A percentile compares a stretch with the other conserved stretches of the same genome.
Conservation (phyloP, 2,329 filamentous ascomycete species). For the Colletotrichum acutatum region DNA sequence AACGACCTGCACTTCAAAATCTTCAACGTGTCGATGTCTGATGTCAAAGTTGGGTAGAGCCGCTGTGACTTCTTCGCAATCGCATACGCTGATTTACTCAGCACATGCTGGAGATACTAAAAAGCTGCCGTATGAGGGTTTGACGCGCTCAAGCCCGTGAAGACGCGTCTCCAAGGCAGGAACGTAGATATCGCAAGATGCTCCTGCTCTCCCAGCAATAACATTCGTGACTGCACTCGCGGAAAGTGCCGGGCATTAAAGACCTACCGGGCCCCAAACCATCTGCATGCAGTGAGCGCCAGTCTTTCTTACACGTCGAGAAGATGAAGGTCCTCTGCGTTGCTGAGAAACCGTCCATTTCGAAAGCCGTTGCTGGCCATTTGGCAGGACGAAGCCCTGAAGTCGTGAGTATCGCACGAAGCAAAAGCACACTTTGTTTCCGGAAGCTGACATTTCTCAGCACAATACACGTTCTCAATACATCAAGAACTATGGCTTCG, state of each 20-base stretch:
- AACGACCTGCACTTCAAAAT: constrained; percentile 10
- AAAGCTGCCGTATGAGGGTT: neutral
- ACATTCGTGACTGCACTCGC: neutral
- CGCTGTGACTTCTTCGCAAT: neutral
- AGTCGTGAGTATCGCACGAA: constrained; percentile 65
- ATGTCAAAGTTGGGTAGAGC: neutral
- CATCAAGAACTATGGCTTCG: constrained; percentile 95
- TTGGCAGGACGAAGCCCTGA: constrained; percentile 80
- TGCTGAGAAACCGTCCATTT: constrained; percentile 86
- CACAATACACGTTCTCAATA: constrained; percentile 76
- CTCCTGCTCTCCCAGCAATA: constrained; percentile 1
- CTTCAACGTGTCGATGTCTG: neutral
- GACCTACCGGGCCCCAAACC: neutral
- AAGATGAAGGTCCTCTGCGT: constrained; percentile 68
- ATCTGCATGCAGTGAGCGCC: neutral
- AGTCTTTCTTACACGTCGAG: neutral
- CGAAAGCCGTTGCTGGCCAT: constrained; percentile 92
- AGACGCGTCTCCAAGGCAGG: constrained; percentile 2
- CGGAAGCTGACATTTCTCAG: constrained; percentile 55
- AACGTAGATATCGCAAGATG: constrained; percentile 4
- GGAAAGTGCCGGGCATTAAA: neutral
- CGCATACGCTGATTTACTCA: neutral
- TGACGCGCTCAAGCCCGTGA: constrained; percentile 11
- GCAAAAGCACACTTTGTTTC: neutral
- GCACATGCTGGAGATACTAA: neutral